These are phyloP conservation scores for Saccharomycopsis olivae DNA, from an alignment of 805 yeast genomes.

Conservation along the genomic window DNA sequence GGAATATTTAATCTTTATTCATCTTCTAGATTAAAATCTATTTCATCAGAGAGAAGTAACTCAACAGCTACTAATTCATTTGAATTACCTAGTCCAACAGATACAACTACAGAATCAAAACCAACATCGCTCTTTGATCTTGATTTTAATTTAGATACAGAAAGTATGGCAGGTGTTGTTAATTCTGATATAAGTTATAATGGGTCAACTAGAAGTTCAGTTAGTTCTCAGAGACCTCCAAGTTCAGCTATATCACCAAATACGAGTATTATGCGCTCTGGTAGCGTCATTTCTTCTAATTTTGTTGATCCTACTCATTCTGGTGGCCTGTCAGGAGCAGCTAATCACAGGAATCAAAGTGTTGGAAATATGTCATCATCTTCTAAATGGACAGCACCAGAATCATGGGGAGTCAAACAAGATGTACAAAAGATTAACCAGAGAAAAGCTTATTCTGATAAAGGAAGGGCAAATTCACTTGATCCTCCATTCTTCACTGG, in stretches of 20 bases:
- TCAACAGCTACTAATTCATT: neutral
- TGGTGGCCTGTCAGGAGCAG: neutral
- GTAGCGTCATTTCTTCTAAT: neutral
- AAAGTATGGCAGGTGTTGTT: constrained; percentile 11
- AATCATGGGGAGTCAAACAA: constrained; percentile 37
- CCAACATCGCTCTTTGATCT: constrained; percentile 11
- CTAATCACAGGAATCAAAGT: neutral
- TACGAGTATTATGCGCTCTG: neutral
- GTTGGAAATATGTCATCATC: constrained; percentile 3
- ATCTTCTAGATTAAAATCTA: constrained; percentile 10
- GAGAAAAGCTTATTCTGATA: neutral
- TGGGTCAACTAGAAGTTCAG: constrained; percentile 1
- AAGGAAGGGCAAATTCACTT: constrained; percentile 3
- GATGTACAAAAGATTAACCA: constrained; percentile 17
- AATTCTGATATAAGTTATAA: constrained; percentile 4
- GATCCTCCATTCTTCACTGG: constrained; percentile 1
- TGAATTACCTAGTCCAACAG: neutral
- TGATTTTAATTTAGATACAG: constrained; percentile 10
- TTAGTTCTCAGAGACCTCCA: constrained; percentile 6
- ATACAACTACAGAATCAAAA: neutral
- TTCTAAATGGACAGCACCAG: constrained; percentile 35
- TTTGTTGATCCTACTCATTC: neutral
- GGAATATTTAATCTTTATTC: constrained; percentile 10
- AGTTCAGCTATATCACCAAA: neutral
- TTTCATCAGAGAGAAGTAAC: constrained; percentile 10